These are phyloP conservation scores for Termitomyces heimii DNA, from an alignment of 768 basidiomycete species.

Conservation along the genomic window DNA sequence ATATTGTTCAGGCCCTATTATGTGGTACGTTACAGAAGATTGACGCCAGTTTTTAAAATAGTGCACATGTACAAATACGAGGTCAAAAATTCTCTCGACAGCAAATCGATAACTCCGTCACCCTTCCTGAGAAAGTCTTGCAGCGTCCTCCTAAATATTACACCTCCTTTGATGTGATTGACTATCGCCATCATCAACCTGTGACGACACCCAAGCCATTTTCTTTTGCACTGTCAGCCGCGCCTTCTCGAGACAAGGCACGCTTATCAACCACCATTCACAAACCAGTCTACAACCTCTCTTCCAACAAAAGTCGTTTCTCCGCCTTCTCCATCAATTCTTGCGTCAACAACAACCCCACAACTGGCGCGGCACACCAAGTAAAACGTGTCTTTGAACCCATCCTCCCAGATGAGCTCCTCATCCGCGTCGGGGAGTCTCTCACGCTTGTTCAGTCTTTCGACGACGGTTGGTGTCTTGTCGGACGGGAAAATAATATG, in stretches of 20 bases:
- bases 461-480: conserved; percentile 80
- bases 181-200: conserved; percentile 35
- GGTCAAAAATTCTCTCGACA: conserved; percentile 31
- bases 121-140: conserved; percentile 49
- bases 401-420: conserved; percentile 69
- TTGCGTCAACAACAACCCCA: conserved; percentile 25
- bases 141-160: conserved; percentile 20
- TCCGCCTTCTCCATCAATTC: conserved; percentile 33
- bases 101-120: conserved; percentile 37
- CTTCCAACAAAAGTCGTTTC: conserved; percentile 23
- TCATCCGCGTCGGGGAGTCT: conserved; percentile 49
- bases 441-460: conserved; percentile 60
- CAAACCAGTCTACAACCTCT: conserved; percentile 21
- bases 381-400: conserved; percentile 64
- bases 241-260: conserved; percentile 2
- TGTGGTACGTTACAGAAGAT: not conserved
- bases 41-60: not conserved
- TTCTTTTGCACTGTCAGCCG: conserved; percentile 28
- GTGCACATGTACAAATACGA: not conserved
- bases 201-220: conserved; percentile 38
- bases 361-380: conserved; percentile 37
- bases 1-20: not conserved
- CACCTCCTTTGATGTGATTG: conserved; percentile 36
- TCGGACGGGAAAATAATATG: conserved; percentile 43
- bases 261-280: conserved; percentile 11